Evolutionary conservation across 2,329 filamentous ascomycete species (phyloP), one percentile per base, ranked within the genome.

Genomic region (Fusarium veterinarium): DNA sequence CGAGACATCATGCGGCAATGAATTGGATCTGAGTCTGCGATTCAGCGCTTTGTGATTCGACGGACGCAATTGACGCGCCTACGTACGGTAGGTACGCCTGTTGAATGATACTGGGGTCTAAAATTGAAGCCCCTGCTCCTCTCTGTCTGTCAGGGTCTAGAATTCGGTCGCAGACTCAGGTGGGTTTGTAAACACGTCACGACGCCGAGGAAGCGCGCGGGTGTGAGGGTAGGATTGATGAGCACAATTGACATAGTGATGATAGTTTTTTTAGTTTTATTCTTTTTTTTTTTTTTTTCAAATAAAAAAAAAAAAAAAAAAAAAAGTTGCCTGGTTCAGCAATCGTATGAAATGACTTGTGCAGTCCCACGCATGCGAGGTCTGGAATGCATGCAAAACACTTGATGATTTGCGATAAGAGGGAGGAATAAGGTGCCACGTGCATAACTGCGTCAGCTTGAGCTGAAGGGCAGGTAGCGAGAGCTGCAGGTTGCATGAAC

Each of bases 121-220:
- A 62, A 57, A 56, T 38, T 51, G 45, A 40, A 61, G 28, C 61
- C 58, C 65, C 51, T 62, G 60, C 44, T 51, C 41, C 33, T 60
- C 28, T 51, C 49, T 58, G 42, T 68, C 55, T 61, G 60, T 58
- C 38, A 73, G 48, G 75, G 73, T 58, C 68, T 65, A 38, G 48
- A 46, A 69, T 49, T 48, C 41, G 75, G 75, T 67, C 75, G 71
- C 75, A 73, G 69, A 62, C 45, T 63, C 59, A 67, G 48, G 75
- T 74, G 73, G 72, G 58, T 67, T 69, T 48, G 63, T 66, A 71
- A 71, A 68, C 75, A 76, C 75, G 75, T 77, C 75, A 76, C 66
- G 33, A 40, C 41, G 40, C 58, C 53, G 60, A 64, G 59, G 59
- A 46, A 65, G 67, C 53, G 67, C 63, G 67, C 67, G 63, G 55